A percentile compares a stretch with the other conserved stretches of the same genome.
phyloP scores from a whole-genome alignment of 2,329 filamentous ascomycete species.

The Penicillium sp. region DNA sequence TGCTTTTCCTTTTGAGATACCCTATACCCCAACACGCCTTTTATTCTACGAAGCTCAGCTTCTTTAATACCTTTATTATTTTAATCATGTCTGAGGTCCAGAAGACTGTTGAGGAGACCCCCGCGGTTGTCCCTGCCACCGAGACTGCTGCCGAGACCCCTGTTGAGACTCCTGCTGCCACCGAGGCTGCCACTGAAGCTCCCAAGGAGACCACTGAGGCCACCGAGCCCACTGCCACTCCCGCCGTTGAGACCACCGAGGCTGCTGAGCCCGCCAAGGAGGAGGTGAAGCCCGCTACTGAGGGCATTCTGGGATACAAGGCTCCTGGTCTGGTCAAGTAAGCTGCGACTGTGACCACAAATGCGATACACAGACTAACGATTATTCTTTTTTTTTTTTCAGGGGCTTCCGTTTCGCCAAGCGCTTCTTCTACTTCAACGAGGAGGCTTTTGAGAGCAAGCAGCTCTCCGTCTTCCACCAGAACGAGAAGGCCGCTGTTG shows the following conservation, averaged over 20 bases:
- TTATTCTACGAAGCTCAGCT: constrained; percentile 18
- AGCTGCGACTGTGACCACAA: constrained; percentile 36
- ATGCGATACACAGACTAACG: constrained; percentile 5
- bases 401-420: constrained; percentile 89
- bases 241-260: constrained; percentile 14
- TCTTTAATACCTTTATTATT: constrained; percentile 27
- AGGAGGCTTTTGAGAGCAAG: constrained; percentile 70
- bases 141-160: constrained; percentile 16
- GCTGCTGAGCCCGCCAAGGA: constrained; percentile 22
- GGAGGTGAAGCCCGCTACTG: constrained; percentile 68
- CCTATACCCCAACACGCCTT: constrained; percentile 20
- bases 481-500: constrained; percentile 78
- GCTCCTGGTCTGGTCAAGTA: constrained; percentile 86
- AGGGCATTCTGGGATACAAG: constrained; percentile 88
- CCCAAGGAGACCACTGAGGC: constrained; percentile 14
- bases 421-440: constrained; percentile 86
- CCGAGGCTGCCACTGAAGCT: constrained; percentile 10
- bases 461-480: constrained; percentile 74
- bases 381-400: constrained; percentile 23
- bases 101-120: constrained; percentile 28
- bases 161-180: constrained; percentile 11
- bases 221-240: constrained; percentile 10
- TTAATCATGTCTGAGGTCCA: constrained; percentile 29
- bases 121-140: constrained; percentile 18
- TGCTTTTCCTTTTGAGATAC: constrained; percentile 27